phyloP scores from a whole-genome alignment of 371 early-diverging fungal genomes.

The Batrachochytrium dendrobatidis region DNA sequence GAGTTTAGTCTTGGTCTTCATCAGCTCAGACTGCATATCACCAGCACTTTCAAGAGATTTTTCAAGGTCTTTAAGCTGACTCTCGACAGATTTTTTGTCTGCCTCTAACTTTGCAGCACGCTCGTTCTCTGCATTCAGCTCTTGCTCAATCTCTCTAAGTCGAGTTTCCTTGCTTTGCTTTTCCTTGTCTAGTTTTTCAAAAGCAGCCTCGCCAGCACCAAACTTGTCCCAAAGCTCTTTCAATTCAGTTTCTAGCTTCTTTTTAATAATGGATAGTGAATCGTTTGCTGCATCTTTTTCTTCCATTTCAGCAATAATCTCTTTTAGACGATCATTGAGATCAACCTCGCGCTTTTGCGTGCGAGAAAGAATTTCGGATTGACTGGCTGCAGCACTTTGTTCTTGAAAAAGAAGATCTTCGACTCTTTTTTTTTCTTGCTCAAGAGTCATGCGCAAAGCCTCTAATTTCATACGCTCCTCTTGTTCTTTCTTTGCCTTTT shows the following conservation, averaged over 20 bases:
- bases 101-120: constrained; percentile 38
- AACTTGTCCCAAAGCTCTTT: constrained; percentile 40
- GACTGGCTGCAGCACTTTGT: constrained; percentile 62
- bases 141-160: constrained; percentile 47
- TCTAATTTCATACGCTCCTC: constrained; percentile 48
- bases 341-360: constrained; percentile 61
- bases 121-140: constrained; percentile 36
- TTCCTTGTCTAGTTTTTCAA: constrained; percentile 59
- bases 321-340: constrained; percentile 59
- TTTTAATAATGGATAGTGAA: constrained; percentile 43
- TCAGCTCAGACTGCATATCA: constrained; percentile 45
- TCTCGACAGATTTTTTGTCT: constrained; percentile 52
- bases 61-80: constrained; percentile 48
- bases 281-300: constrained; percentile 56
- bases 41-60: constrained; percentile 49
- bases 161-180: constrained; percentile 44
- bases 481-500: constrained; percentile 44
- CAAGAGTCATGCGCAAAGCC: constrained; percentile 42
- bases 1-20: constrained; percentile 37
- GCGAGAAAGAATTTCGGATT: constrained; percentile 69
- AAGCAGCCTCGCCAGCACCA: constrained; percentile 33
- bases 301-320: constrained; percentile 54
- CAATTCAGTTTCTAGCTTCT: constrained; percentile 38
- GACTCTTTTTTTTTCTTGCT: constrained; percentile 55
- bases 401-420: constrained; percentile 65